Evolutionary conservation across 306 rosid genomes (phyloP).

Genomic region (Aeschynomene evenia): DNA sequence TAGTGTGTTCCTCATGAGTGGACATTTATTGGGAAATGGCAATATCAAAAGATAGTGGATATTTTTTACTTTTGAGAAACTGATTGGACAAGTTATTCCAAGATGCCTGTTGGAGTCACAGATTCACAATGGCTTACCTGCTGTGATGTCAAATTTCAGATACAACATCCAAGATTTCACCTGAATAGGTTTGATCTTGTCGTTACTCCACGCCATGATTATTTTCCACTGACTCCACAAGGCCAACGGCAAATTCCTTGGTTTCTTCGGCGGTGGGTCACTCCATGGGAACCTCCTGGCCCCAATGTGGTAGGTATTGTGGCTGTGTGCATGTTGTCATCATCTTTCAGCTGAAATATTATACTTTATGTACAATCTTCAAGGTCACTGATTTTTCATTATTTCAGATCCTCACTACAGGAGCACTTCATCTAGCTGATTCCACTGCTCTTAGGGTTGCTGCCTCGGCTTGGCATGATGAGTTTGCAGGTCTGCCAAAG

Average conservation of each 20-base stretch:
- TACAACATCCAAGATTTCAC: slow-evolving; percentile 83
- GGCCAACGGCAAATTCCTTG: slow-evolving; percentile 71
- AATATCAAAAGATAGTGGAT: not conserved
- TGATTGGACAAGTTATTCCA: not conserved
- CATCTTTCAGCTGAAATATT: not conserved
- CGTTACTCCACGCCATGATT: slow-evolving; percentile 80
- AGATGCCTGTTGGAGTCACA: not conserved
- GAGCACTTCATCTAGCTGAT: slow-evolving; percentile 97
- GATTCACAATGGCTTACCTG: not conserved
- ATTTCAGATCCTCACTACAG: slow-evolving; percentile 75
- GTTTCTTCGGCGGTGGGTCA: slow-evolving; percentile 79
- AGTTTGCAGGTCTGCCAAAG: slow-evolving; percentile 68
- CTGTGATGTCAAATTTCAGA: slow-evolving; percentile 51
- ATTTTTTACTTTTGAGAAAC: slow-evolving; percentile 18
- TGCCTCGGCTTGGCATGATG: slow-evolving; percentile 77
- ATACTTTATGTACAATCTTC: slow-evolving; percentile 19
- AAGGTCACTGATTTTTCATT: slow-evolving; percentile 26
- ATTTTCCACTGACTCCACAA: slow-evolving; percentile 72
- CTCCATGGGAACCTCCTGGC: slow-evolving; percentile 84
- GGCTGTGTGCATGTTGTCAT: slow-evolving; percentile 21
- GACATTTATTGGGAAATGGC: not conserved
- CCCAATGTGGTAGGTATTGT: slow-evolving; percentile 66
- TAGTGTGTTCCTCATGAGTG: not conserved
- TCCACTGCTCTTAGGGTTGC: slow-evolving; percentile 64
- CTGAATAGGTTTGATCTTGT: slow-evolving; percentile 87